Base-by-base conservation (phyloP, 148 eudicot genomes). In the Chenopodium suecicum region DNA sequence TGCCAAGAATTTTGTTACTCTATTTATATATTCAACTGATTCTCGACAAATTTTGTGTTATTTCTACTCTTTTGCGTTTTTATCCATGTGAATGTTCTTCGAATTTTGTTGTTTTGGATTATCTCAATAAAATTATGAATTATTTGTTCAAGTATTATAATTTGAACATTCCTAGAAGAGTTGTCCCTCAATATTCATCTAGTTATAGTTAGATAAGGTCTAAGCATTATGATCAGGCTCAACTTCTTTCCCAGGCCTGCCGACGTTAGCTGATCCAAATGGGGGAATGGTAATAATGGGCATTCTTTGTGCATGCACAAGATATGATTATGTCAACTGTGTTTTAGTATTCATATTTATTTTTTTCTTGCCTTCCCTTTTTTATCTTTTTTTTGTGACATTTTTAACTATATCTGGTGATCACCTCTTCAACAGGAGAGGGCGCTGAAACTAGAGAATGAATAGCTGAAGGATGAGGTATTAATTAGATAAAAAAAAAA, bases 391-490 rank as follows among this genome's bases (percentile, higher is more conserved):
- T 37, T 37, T 29, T 29, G 31, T 29, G 23, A 23, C 31, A 29
- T 19, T 20, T 52, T 34, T 20, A 10, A 17, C 22, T 29, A 32
- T 1, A 16, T 54, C 4, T n/a, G 7, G 0, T 48, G 16, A 23
- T 52, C 52, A 7, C 70, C 56, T 0, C 65, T 72, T 69, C 9
- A 50, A 81, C 82, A 84, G 86, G 84, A 84, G 47, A 78, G 11
- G 50, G 66, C 12, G 47, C 77, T 84, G 69, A 77, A 23, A 58
- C 64, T 66, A 75, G 84, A 84, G 31, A 84, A 84, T 58, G 86
- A 77, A 65, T 22, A 78, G 81, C 76, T 84, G 64, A 77, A 73
- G 56, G 52, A 77, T 50, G 79, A 84, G 84, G 86, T 84, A 64
- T 56, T 70, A 10, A 67, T 75, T 27, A 32, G 27, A 23, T 23